Percentiles rank a stretch among this genome's conserved stretches.
These are phyloP conservation scores for Phytophthora capsici DNA, from an alignment of 352 stramenopile genomes.

Conservation along the genomic window DNA sequence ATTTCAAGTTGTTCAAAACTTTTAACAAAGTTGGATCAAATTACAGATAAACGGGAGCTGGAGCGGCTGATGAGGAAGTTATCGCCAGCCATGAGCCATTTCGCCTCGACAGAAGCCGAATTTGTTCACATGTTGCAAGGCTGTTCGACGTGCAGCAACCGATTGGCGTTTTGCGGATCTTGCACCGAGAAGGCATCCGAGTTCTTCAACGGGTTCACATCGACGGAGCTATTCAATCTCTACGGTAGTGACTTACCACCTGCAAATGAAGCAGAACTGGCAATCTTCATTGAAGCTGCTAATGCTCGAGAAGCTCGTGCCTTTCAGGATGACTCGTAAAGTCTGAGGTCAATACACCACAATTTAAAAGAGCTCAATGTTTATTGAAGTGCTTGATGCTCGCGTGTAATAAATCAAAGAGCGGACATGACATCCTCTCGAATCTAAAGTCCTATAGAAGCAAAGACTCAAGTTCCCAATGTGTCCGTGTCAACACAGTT, in stretches of 20 bases:
- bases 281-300: slow-evolving; percentile 48
- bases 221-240: slow-evolving; percentile 53
- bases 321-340: slow-evolving; percentile 9
- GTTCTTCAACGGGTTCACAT: slow-evolving; percentile 69
- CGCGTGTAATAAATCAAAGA: too few relatives aligned
- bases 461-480: too few relatives aligned
- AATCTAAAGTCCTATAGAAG: too few relatives aligned
- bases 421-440: too few relatives aligned
- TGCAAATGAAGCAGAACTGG: slow-evolving; percentile 52
- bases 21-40: neutral
- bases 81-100: slow-evolving; percentile 65
- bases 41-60: slow-evolving; percentile 58
- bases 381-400: too few relatives aligned
- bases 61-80: slow-evolving; percentile 69
- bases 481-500: too few relatives aligned
- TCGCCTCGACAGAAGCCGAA: slow-evolving; percentile 56
- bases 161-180: slow-evolving; percentile 55
- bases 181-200: slow-evolving; percentile 61
- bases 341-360: too few relatives aligned
- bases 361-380: too few relatives aligned
- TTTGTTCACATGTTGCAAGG: slow-evolving; percentile 64
- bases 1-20: neutral
- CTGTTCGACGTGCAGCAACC: slow-evolving; percentile 60
- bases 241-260: slow-evolving; percentile 65
- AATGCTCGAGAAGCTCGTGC: slow-evolving; percentile 44